Percentiles rank a stretch among this genome's conserved stretches.
These are phyloP conservation scores for Arthrinium phaeospermum DNA, from an alignment of 2,329 filamentous ascomycete species.

Conservation along the genomic window DNA sequence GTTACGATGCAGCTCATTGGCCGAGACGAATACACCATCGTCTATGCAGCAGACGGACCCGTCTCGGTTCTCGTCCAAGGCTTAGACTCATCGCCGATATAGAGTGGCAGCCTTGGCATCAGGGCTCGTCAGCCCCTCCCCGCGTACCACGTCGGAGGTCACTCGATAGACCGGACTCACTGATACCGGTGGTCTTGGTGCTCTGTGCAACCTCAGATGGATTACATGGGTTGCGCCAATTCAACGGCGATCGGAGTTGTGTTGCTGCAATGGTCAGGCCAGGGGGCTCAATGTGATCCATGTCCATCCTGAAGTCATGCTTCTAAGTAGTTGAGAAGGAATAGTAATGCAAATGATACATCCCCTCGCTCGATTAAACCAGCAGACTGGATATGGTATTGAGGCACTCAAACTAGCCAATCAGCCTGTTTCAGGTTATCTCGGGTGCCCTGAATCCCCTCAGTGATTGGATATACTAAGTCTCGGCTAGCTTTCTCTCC, in stretches of 20 bases:
- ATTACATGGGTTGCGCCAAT: not conserved
- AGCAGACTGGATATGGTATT: not conserved
- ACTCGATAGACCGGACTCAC: not conserved
- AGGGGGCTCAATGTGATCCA: not conserved
- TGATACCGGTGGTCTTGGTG: not conserved
- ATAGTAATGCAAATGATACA: not conserved
- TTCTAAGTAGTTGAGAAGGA: not conserved
- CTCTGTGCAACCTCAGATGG: not conserved
- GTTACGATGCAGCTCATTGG: conserved; percentile 18
- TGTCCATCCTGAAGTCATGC: not conserved
- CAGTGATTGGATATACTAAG: not conserved
- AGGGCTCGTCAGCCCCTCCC: not conserved
- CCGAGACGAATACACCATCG: conserved; percentile 18
- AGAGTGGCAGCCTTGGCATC: not conserved
- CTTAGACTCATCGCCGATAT: not conserved
- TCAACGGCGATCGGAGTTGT: not conserved
- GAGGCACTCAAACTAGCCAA: not conserved
- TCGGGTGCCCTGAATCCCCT: not conserved
- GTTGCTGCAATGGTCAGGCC: not conserved
- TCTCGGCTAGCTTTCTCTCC: not conserved
- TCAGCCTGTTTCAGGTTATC: conserved; percentile 17
- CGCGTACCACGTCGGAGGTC: not conserved
- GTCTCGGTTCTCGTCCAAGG: conserved; percentile 20
- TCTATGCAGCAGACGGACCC: conserved; percentile 14
- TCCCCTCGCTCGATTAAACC: not conserved